A percentile compares a stretch with the other conserved stretches of the same genome.
Evolutionary conservation across 1,139 yeast species (phyloP).

Genomic region (Yamadazyma conglobata): DNA sequence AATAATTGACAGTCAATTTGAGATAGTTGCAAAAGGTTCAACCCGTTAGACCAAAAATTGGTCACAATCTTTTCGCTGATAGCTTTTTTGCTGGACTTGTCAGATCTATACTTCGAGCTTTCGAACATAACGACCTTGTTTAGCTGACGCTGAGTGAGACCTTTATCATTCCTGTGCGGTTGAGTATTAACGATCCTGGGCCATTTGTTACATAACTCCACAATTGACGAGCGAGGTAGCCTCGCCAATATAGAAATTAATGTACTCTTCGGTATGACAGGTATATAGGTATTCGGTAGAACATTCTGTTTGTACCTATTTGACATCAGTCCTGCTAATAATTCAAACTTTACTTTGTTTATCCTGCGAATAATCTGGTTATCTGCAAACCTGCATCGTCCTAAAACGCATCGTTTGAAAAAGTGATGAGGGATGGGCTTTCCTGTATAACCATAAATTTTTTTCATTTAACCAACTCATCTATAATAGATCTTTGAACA

Average conservation of each 20-base stretch:
- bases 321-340: no score
- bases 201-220: slow-evolving; percentile 36
- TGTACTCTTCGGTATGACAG: slow-evolving; percentile 25
- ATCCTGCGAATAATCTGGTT: neutral
- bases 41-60: slow-evolving; percentile 61
- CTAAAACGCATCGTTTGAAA: neutral
- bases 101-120: slow-evolving; percentile 12
- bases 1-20: slow-evolving; percentile 67
- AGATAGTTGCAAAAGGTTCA: slow-evolving; percentile 66
- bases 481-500: no score
- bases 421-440: no score
- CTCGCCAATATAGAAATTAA: slow-evolving; percentile 24
- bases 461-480: neutral
- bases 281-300: slow-evolving; percentile 40
- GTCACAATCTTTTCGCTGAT: slow-evolving; percentile 49
- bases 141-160: slow-evolving; percentile 23
- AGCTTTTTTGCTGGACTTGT: slow-evolving; percentile 35
- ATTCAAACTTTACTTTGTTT: no score
- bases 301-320: slow-evolving; percentile 18
- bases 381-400: neutral
- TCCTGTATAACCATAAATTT: no score
- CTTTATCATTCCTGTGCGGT: slow-evolving; percentile 22
- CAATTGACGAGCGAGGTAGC: slow-evolving; percentile 32
- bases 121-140: slow-evolving; percentile 22
- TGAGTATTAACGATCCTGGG: slow-evolving; percentile 36